phyloP scores from a whole-genome alignment of 306 rosid species.

The Vigna hirtella region DNA sequence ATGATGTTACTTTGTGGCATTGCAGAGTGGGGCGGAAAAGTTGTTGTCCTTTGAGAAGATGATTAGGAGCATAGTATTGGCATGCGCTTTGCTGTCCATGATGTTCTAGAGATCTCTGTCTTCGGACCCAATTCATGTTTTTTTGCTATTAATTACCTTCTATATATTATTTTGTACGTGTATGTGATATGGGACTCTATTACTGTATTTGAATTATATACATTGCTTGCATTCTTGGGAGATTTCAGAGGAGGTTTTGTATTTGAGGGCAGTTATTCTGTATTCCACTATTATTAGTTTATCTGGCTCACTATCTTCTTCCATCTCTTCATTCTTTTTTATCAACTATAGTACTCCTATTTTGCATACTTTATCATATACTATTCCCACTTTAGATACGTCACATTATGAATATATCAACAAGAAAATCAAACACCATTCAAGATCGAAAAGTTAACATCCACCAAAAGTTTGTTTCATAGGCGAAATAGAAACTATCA shows the following conservation, averaged over 20 bases:
- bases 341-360: not conserved
- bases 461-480: not conserved
- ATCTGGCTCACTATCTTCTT: conserved; percentile 13
- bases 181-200: conserved; percentile 50
- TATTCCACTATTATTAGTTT: conserved; percentile 38
- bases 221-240: conserved; percentile 75
- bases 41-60: conserved; percentile 59
- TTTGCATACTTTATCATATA: not conserved
- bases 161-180: conserved; percentile 44
- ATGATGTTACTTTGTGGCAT: conserved; percentile 7
- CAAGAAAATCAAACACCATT: not conserved
- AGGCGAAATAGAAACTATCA: not conserved
- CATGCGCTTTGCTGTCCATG: conserved; percentile 57
- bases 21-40: conserved; percentile 88
- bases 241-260: conserved; percentile 56
- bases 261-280: conserved; percentile 43
- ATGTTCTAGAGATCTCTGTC: conserved; percentile 55
- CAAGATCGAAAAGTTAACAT: not conserved
- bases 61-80: conserved; percentile 66
- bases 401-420: not conserved
- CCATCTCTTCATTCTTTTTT: not conserved
- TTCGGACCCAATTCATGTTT: conserved; percentile 12
- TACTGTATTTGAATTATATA: conserved; percentile 51
- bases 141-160: conserved; percentile 34
- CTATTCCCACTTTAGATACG: not conserved